Conservation (phyloP, 805 yeast species). For the Candida loeiensis region DNA sequence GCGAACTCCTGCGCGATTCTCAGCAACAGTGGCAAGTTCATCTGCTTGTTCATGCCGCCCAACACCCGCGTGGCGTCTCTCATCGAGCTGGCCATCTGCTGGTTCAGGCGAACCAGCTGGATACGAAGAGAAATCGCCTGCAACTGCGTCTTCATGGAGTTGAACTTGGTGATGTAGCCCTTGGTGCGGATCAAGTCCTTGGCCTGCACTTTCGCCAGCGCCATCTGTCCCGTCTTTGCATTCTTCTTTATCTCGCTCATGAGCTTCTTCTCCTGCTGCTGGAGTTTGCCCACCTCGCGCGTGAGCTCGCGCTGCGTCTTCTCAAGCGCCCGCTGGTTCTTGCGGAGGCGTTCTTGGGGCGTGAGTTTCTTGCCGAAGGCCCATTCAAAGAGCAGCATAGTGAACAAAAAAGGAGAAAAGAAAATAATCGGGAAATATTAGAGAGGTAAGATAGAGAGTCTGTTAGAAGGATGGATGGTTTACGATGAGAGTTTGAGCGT, state of each 20-base stretch:
- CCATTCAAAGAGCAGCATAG: slow-evolving; percentile 64
- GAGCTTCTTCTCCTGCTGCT: slow-evolving; percentile 87
- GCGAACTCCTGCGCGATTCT: slow-evolving; percentile 94
- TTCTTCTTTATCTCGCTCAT: slow-evolving; percentile 82
- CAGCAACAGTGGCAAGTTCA: slow-evolving; percentile 88
- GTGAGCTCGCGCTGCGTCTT: slow-evolving; percentile 91
- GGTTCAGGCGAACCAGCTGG: slow-evolving; percentile 89
- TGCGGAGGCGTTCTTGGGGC: slow-evolving; percentile 92
- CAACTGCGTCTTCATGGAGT: slow-evolving; percentile 88
- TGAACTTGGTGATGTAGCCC: slow-evolving; percentile 79
- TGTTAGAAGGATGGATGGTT: too few relatives aligned
- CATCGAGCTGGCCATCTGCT: slow-evolving; percentile 94
- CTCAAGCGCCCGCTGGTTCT: slow-evolving; percentile 93
- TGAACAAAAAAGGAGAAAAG: neutral
- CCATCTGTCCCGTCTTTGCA: slow-evolving; percentile 85
- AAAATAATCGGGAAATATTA: neutral
- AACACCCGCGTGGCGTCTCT: slow-evolving; percentile 84
- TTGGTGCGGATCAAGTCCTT: slow-evolving; percentile 90
- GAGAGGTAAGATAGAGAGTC: neutral
- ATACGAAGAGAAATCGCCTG: slow-evolving; percentile 92
- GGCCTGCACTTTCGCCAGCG: slow-evolving; percentile 92
- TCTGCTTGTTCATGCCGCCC: slow-evolving; percentile 80
- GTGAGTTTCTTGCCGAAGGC: slow-evolving; percentile 90
- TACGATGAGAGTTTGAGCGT: too few relatives aligned
- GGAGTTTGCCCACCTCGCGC: slow-evolving; percentile 81